A percentile compares a stretch with the other conserved stretches of the same genome.
These are phyloP conservation scores for Penicillium sp. DNA, from an alignment of 2,329 filamentous ascomycete species.

Conservation along the genomic window DNA sequence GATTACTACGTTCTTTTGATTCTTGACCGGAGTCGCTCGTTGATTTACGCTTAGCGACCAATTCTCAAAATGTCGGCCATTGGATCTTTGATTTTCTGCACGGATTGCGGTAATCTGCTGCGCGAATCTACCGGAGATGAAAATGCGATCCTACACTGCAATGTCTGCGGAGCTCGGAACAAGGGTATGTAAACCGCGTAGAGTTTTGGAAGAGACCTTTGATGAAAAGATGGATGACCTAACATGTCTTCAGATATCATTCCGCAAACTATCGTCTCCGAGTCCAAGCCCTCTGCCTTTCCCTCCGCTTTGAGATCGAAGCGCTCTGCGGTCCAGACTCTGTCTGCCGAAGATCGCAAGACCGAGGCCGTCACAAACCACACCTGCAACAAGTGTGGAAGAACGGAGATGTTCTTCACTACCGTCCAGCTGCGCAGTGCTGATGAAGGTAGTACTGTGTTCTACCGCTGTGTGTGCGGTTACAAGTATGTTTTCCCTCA, in stretches of 20 bases:
- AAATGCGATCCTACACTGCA: conserved; percentile 79
- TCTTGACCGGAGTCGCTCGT: background rate
- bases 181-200: conserved; percentile 64
- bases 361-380: conserved; percentile 72
- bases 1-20: background rate
- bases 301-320: conserved; percentile 88
- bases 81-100: conserved; percentile 91
- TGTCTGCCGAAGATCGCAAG: conserved; percentile 77
- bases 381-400: conserved; percentile 80
- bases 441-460: conserved; percentile 92
- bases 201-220: background rate
- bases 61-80: conserved; percentile 75
- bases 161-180: conserved; percentile 84
- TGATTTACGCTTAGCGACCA: too few relatives aligned
- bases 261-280: conserved; percentile 76
- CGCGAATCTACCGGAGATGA: conserved; percentile 78
- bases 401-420: conserved; percentile 81
- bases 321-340: conserved; percentile 80
- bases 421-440: conserved; percentile 87
- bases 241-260: conserved; percentile 65
- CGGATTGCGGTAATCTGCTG: conserved; percentile 87
- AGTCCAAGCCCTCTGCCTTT: conserved; percentile 88
- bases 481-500: conserved; percentile 68
- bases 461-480: conserved; percentile 87
- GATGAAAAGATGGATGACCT: conserved; percentile 18